Percentiles rank a stretch among this genome's conserved stretches.
phyloP scores from a whole-genome alignment of 2,329 filamentous ascomycete genomes.

The Pseudogymnoascus sp. region DNA sequence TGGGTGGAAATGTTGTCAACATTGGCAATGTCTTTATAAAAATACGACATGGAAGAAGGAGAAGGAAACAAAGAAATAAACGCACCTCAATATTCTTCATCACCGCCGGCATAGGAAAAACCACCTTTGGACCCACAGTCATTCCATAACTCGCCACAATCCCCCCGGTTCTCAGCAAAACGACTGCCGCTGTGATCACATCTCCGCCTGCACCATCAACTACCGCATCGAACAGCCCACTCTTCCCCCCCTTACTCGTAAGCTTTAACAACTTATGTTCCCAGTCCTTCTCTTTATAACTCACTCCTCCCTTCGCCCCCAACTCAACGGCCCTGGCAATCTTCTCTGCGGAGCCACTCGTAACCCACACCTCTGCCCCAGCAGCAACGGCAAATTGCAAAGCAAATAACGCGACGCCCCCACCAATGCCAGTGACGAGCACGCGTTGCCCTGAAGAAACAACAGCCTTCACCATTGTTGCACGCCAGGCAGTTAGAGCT shows the following conservation, averaged over 20 bases:
- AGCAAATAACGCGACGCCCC: conserved; percentile 74
- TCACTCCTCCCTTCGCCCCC: conserved; percentile 69
- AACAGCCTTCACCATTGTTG: conserved; percentile 67
- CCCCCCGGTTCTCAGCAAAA: conserved; percentile 68
- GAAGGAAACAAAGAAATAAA: neutral
- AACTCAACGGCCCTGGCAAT: conserved; percentile 60
- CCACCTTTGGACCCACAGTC: conserved; percentile 75
- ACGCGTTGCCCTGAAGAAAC: conserved; percentile 57
- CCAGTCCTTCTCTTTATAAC: conserved; percentile 70
- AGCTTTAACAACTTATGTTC: conserved; percentile 59
- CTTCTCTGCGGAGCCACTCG: conserved; percentile 53
- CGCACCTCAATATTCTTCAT: conserved; percentile 74
- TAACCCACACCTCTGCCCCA: conserved; percentile 40
- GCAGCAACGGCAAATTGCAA: conserved; percentile 68
- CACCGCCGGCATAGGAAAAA: conserved; percentile 73
- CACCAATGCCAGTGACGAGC: conserved; percentile 79
- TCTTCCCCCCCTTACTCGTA: conserved; percentile 32
- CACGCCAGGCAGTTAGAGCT: conserved; percentile 78
- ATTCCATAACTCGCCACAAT: conserved; percentile 79
- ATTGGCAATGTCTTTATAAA: neutral
- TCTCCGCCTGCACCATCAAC: conserved; percentile 84
- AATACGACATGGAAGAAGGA: neutral
- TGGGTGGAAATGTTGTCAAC: neutral
- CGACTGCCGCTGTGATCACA: conserved; percentile 57
- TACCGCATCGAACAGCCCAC: conserved; percentile 65